Evolutionary conservation across 2,329 filamentous ascomycete species (phyloP).

Genomic region (Curvularia verruculosa): DNA sequence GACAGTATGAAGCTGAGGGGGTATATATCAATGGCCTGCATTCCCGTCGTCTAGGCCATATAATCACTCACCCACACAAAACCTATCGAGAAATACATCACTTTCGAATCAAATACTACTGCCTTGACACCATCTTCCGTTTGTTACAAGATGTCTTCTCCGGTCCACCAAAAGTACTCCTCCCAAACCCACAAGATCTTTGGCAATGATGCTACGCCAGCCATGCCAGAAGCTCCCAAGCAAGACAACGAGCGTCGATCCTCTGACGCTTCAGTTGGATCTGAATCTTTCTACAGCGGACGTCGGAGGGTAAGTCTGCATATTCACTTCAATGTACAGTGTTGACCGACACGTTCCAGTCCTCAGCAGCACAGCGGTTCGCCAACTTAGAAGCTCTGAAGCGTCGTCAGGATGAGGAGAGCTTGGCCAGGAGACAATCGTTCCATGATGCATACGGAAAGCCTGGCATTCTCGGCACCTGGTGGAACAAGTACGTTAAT

Average conservation of each 20-base stretch:
- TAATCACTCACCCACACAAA: no score
- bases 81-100: no score
- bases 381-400: slow-evolving; percentile 44
- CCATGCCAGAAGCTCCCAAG: slow-evolving; percentile 45
- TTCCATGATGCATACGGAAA: slow-evolving; percentile 44
- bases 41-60: background rate
- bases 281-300: slow-evolving; percentile 29
- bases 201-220: slow-evolving; percentile 33
- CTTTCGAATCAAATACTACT: background rate
- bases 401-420: slow-evolving; percentile 38
- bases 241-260: slow-evolving; percentile 40
- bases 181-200: slow-evolving; percentile 43
- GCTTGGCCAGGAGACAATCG: slow-evolving; percentile 37
- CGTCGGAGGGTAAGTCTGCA: slow-evolving; percentile 38
- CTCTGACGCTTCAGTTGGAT: slow-evolving; percentile 39
- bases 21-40: slow-evolving; percentile 22
- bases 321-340: background rate
- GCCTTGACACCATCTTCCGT: background rate
- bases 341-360: slow-evolving; percentile 27
- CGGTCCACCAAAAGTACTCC: slow-evolving; percentile 49
- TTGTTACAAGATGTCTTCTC: slow-evolving; percentile 39
- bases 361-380: slow-evolving; percentile 39
- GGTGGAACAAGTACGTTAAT: slow-evolving; percentile 44
- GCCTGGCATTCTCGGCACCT: slow-evolving; percentile 38
- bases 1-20: slow-evolving; percentile 24